Evolutionary conservation across 306 rosid genomes (phyloP), one percentile per base, ranked within the genome.

Genomic region (Fagus crenata): DNA sequence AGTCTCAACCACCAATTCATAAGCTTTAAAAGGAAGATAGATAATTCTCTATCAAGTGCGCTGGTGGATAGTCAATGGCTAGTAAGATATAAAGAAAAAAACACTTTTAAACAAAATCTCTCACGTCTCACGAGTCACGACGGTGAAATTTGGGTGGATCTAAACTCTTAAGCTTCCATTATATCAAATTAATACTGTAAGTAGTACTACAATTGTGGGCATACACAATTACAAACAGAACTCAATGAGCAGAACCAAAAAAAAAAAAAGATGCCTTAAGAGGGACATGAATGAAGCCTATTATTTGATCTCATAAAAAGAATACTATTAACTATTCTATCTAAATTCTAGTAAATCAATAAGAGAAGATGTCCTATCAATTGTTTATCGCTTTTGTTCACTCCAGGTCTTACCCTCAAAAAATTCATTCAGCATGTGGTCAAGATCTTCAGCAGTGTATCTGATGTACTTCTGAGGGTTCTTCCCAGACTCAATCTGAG

Each of bases 321-420:
- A 36, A 64, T 39, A 67, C 32, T 49, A 17, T 17, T 39, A 78
- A 51, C 53, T 53, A 7, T 11, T 46, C 43, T 35, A 70, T 65
- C 79, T 31, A 64, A 60, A 49, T 67, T 28, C 33, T 35, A 77
- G 22, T 41, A 77, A 78, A 68, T 32, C 59, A 33, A 36, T 53
- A 70, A 58, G 61, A 53, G 60, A 51, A 71, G 22, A 42, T n/a
- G 77, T 35, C 53, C 18, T 49, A 56, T 75, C 68, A 71, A 75
- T 36, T 33, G 71, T 76, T 89, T 85, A 95, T 40, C 97, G 87
- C 88, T 90, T 95, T 65, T 79, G 97, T 73, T 95, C 99, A 80
- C 72, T 39, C 95, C 93, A 89, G 0, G 92, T 86, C 88, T 92
- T 96, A 53, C 98, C 89, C 81, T 96, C 99, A 36, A 96, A 96